phyloP scores from a whole-genome alignment of 129 eudicot genomes.

The Artemisia tridentata region DNA sequence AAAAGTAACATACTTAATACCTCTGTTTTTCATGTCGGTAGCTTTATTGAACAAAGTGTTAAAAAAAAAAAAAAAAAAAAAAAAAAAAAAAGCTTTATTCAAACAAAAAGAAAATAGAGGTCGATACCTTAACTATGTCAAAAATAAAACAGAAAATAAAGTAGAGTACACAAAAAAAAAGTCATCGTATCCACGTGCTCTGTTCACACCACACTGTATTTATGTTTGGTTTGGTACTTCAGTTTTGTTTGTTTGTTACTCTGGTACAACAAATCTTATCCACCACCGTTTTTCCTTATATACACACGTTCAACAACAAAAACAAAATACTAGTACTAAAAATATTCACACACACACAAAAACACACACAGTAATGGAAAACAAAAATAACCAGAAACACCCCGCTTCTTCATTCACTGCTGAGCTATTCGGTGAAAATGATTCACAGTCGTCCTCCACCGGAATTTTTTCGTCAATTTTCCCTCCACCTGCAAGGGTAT shows the following conservation, averaged over 20 bases:
- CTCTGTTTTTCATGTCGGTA: no score
- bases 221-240: constrained; percentile 19
- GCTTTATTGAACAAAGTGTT: no score
- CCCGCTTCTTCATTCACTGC: constrained; percentile 37
- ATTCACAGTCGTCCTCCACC: constrained; percentile 40
- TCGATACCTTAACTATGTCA: neutral
- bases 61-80: no score
- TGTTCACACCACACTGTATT: constrained; percentile 12
- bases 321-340: neutral
- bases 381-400: constrained; percentile 20
- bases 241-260: constrained; percentile 28
- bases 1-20: no score
- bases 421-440: constrained; percentile 49
- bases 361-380: constrained; percentile 26
- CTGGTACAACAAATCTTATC: constrained; percentile 16
- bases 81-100: no score
- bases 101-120: no score
- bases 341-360: no score
- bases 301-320: constrained; percentile 11
- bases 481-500: constrained; percentile 50
- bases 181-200: constrained; percentile 33
- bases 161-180: no score
- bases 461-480: constrained; percentile 55
- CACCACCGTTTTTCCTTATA: constrained; percentile 22
- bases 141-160: neutral